phyloP scores from a whole-genome alignment of 805 yeast species.

The Grigorovia jiainica region DNA sequence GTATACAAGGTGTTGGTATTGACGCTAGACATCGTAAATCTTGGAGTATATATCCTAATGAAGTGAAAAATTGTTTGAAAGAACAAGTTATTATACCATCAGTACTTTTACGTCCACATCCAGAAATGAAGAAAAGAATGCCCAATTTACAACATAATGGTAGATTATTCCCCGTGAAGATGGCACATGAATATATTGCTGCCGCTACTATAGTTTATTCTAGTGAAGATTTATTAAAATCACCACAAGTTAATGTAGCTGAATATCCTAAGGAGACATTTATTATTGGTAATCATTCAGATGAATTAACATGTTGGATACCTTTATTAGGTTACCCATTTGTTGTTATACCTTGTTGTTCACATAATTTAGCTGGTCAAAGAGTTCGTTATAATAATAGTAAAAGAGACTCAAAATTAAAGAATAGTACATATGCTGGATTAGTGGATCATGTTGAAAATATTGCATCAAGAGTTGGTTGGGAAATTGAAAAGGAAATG shows the following conservation, averaged over 20 bases:
- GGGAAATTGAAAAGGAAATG: constrained; percentile 81
- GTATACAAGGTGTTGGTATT: constrained; percentile 72
- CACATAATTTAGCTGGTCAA: constrained; percentile 76
- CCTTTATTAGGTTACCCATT: constrained; percentile 82
- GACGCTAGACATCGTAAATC: constrained; percentile 87
- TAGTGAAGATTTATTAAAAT: constrained; percentile 35
- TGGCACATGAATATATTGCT: constrained; percentile 35
- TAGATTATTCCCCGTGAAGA: constrained; percentile 32
- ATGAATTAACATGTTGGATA: constrained; percentile 91
- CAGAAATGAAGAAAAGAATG: constrained; percentile 42
- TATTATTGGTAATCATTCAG: constrained; percentile 89
- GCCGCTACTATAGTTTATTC: constrained; percentile 34
- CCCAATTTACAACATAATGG: constrained; percentile 56
- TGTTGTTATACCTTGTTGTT: constrained; percentile 91
- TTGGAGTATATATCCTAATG: constrained; percentile 69
- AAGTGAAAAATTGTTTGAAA: constrained; percentile 45
- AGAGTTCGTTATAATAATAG: constrained; percentile 54
- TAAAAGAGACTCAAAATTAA: constrained; percentile 11
- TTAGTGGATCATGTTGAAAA: constrained; percentile 78
- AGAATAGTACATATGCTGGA: constrained; percentile 66
- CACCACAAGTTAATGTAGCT: constrained; percentile 49
- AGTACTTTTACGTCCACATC: constrained; percentile 59
- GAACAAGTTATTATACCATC: constrained; percentile 84
- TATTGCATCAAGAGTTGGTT: constrained; percentile 59
- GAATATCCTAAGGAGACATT: constrained; percentile 67